Evolutionary conservation across 116 monocot genomes (phyloP), one percentile per base, ranked within the genome.

Genomic region (Iris pallida): DNA sequence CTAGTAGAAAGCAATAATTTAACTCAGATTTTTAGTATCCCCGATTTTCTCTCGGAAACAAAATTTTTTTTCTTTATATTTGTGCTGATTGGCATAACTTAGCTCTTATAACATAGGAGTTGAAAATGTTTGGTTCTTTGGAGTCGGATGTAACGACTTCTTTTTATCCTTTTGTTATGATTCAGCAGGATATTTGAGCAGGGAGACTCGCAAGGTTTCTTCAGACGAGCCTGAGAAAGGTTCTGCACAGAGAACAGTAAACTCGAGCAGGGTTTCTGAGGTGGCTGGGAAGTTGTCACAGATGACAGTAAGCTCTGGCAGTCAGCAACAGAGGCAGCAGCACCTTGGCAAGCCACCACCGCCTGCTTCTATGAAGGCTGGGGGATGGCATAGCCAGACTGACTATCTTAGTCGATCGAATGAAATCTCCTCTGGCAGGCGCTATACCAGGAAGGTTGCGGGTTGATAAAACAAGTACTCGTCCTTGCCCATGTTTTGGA

Each of bases 331-430:
- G 20, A 42, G 8, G 45, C 48, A 14, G 44, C 40, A 43, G 45
- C 63, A 59, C 55, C 58, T 16, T 63, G 30, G 55, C 61, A 61
- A 41, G 42, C 52, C 20, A 1, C 83, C 59, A 11, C 76, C 82
- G 1, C 73, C 73, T 0, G 40, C 80, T 15, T 12, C 73, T 0
- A 68, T 86, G 77, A 87, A 78, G 64, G 77, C 86, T 45, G 86
- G 86, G 4, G 82, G 82, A 11, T 86, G 82, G 70, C 82, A 79
- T 20, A 57, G 71, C 53, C 74, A 82, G n/a, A 53, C 74, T 0
- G 70, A 74, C 51, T 69, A 69, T 44, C 57, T 69, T 3, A 69
- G 59, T 0, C 59, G 71, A 7, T 66, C 79, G 0, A 16, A 74
- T 8, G 76, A 76, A 18, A 54, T 79, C 10, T 70, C 86, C 19